phyloP scores from a whole-genome alignment of 108 stramenopile species.

The Nitzschia palea region DNA sequence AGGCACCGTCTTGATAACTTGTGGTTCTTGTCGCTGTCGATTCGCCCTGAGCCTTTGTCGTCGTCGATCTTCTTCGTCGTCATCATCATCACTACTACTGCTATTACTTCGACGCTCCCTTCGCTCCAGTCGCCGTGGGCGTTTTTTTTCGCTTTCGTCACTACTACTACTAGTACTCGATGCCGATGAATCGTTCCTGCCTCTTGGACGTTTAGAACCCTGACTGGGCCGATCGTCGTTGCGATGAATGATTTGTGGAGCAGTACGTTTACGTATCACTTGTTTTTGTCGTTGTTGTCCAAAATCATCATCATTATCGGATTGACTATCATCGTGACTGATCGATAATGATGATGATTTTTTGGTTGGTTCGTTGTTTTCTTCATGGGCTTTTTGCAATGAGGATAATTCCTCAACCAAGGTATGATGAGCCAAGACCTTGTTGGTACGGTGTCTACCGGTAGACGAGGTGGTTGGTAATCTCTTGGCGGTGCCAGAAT shows the following conservation, averaged over 20 bases:
- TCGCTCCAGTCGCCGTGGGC: neutral
- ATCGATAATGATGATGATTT: neutral
- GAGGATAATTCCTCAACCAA: constrained; percentile 45
- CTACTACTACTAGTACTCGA: constrained; percentile 25
- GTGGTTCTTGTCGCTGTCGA: constrained; percentile 9
- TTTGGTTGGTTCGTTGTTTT: constrained; percentile 2
- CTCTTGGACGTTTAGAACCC: too few species aligned
- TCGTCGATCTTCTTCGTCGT: constrained; percentile 18
- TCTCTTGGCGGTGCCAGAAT: constrained; percentile 30
- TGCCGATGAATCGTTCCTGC: constrained; percentile 37
- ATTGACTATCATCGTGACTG: constrained; percentile 1
- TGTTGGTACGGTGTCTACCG: constrained; percentile 25
- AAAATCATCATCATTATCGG: constrained; percentile 46
- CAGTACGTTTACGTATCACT: constrained; percentile 34
- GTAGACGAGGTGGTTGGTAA: neutral
- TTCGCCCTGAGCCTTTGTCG: constrained; percentile 20
- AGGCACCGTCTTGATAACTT: neutral
- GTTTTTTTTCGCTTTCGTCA: neutral
- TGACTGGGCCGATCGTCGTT: too few species aligned
- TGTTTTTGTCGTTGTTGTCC: constrained; percentile 20
- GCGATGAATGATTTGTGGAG: constrained; percentile 19
- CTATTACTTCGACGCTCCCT: neutral
- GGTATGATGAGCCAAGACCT: constrained; percentile 49
- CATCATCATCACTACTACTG: constrained; percentile 29
- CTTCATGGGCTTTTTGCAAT: constrained; percentile 20